Evolutionary conservation across 306 rosid species (phyloP).

Genomic region (Betula pendula): DNA sequence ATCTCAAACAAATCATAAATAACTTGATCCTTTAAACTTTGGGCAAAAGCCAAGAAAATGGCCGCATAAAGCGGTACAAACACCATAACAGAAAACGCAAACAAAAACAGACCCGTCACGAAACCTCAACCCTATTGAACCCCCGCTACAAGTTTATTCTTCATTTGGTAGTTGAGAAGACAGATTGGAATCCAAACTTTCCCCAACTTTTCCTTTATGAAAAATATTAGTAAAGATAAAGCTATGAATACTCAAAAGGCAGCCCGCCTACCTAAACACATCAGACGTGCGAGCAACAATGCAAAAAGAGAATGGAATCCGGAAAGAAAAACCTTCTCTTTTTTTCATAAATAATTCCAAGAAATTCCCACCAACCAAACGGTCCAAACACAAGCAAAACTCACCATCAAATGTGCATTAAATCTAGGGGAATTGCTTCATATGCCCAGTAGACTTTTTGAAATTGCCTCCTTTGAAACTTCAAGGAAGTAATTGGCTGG

Average conservation of each 20-base stretch:
- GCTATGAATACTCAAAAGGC: slow-evolving; percentile 13
- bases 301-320: slow-evolving; percentile 37
- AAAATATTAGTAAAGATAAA: slow-evolving; percentile 10
- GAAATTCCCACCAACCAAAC: slow-evolving; percentile 35
- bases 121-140: too few species aligned
- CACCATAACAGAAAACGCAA: too few species aligned
- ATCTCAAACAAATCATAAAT: too few species aligned
- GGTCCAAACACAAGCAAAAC: not conserved
- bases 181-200: slow-evolving; percentile 10
- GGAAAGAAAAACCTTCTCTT: slow-evolving; percentile 20
- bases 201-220: slow-evolving; percentile 23
- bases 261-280: not conserved
- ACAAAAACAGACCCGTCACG: too few species aligned
- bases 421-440: slow-evolving; percentile 13
- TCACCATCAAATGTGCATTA: not conserved
- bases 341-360: slow-evolving; percentile 32
- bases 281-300: slow-evolving; percentile 35
- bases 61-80: too few species aligned
- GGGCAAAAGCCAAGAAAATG: too few species aligned
- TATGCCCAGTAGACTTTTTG: not conserved
- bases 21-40: too few species aligned
- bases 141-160: not conserved
- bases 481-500: slow-evolving; percentile 9
- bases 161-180: not conserved
- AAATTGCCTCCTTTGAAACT: not conserved